These are phyloP conservation scores for Cochlearia excelsa DNA, from an alignment of 345 rosid genomes.

Conservation along the genomic window DNA sequence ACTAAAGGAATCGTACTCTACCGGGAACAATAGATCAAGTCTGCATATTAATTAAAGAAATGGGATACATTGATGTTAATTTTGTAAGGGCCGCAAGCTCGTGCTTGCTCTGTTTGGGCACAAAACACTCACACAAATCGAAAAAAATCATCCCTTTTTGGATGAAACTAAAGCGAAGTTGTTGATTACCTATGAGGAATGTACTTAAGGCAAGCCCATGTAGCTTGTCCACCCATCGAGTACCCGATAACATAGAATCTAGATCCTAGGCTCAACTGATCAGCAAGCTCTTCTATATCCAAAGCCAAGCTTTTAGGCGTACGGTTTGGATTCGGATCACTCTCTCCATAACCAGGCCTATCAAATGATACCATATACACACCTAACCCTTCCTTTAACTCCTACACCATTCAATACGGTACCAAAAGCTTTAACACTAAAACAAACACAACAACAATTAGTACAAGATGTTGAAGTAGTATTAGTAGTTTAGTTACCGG, in stretches of 20 bases:
- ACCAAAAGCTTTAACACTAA: background rate
- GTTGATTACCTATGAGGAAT: constrained; percentile 58
- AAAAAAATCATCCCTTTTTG: background rate
- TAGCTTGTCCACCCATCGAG: constrained; percentile 57
- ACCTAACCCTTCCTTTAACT: constrained; percentile 48
- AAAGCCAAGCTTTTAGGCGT: constrained; percentile 52
- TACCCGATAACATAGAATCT: constrained; percentile 49
- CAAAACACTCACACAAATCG: background rate
- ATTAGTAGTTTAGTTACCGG: constrained; percentile 31
- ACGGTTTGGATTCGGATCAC: constrained; percentile 55
- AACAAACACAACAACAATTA: background rate
- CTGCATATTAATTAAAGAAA: no score
- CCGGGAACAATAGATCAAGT: no score
- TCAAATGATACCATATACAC: constrained; percentile 60
- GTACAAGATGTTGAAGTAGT: no score
- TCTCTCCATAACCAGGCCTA: constrained; percentile 76
- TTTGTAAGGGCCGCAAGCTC: no score
- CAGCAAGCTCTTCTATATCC: constrained; percentile 70
- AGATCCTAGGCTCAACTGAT: constrained; percentile 58
- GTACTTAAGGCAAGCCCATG: constrained; percentile 64
- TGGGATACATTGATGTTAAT: no score
- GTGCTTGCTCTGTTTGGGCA: no score
- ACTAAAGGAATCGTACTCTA: no score
- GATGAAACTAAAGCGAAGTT: background rate
- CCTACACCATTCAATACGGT: constrained; percentile 39